phyloP scores from a whole-genome alignment of 2,329 filamentous ascomycete genomes.

The Proliferodiscus dingleyae region DNA sequence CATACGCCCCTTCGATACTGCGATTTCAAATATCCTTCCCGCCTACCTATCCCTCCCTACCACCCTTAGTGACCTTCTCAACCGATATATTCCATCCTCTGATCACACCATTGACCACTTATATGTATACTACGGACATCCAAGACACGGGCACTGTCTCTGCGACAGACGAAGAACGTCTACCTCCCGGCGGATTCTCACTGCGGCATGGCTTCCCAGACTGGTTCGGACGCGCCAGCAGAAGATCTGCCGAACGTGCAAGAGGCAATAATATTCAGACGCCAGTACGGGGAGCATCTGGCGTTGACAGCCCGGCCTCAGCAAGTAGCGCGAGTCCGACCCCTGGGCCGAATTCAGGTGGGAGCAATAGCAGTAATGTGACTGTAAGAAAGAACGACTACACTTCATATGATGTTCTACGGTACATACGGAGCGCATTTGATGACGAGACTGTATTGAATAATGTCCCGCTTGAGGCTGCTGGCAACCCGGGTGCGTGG shows the following conservation, averaged over 20 bases:
- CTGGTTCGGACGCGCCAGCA: slow-evolving; percentile 69
- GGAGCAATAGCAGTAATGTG: slow-evolving; percentile 8
- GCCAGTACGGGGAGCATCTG: slow-evolving; percentile 20
- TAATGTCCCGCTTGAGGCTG: slow-evolving; percentile 70
- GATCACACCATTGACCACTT: slow-evolving; percentile 87
- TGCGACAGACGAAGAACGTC: slow-evolving; percentile 73
- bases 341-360: slow-evolving; percentile 2
- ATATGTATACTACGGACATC: slow-evolving; percentile 81
- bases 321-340: slow-evolving; percentile 1
- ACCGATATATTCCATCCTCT: slow-evolving; percentile 95
- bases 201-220: slow-evolving; percentile 83
- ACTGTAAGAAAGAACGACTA: slow-evolving; percentile 12
- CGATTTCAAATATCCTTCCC: slow-evolving; percentile 90
- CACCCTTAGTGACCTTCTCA: slow-evolving; percentile 80
- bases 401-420: slow-evolving; percentile 63
- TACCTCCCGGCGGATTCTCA: slow-evolving; percentile 87
- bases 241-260: slow-evolving; percentile 36
- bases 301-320: slow-evolving; percentile 16
- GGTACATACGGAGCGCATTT: slow-evolving; percentile 80
- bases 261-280: slow-evolving; percentile 17
- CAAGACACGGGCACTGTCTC: slow-evolving; percentile 73
- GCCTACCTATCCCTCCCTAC: slow-evolving; percentile 68
- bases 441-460: slow-evolving; percentile 74
- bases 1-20: slow-evolving; percentile 81
- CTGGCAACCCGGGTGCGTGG: slow-evolving; percentile 88